Percentiles rank a stretch among this genome's conserved stretches.
These are phyloP conservation scores for Xenoacremonium recifei DNA, from an alignment of 2,329 filamentous ascomycete genomes.

Conservation along the genomic window DNA sequence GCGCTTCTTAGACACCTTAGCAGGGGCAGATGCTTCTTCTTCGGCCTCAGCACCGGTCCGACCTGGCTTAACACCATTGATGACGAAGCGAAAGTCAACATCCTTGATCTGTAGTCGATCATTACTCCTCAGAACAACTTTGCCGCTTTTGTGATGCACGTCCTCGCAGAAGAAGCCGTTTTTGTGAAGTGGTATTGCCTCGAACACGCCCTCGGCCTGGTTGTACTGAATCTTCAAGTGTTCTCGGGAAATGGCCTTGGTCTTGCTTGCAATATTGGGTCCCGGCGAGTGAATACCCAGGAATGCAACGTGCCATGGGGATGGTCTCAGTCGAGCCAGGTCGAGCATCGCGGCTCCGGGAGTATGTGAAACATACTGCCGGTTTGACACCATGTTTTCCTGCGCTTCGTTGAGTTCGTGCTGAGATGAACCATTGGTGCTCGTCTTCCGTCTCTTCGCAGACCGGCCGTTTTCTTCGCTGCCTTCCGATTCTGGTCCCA, in stretches of 20 bases:
- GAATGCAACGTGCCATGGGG: conserved; percentile 61
- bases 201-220: conserved; percentile 59
- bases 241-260: conserved; percentile 71
- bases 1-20: conserved; percentile 42
- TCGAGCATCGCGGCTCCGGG: conserved; percentile 60
- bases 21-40: conserved; percentile 46
- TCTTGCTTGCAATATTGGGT: conserved; percentile 58
- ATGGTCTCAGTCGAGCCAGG: conserved; percentile 57
- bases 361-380: conserved; percentile 60
- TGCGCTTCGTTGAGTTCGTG: conserved; percentile 42
- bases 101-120: conserved; percentile 71
- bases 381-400: conserved; percentile 52
- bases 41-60: conserved; percentile 58
- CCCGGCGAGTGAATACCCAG: conserved; percentile 72
- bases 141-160: conserved; percentile 52
- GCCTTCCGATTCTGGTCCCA: conserved; percentile 62
- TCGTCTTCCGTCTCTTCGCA: conserved; percentile 44
- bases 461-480: conserved; percentile 49
- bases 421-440: conserved; percentile 41
- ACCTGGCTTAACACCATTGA: conserved; percentile 61
- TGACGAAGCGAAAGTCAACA: conserved; percentile 65
- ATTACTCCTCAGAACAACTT: conserved; percentile 60
- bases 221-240: conserved; percentile 75
- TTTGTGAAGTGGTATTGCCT: conserved; percentile 58
- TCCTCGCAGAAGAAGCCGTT: conserved; percentile 72